Conservation (phyloP, 768 basidiomycete genomes). For the Collybiopsis luxurians region DNA sequence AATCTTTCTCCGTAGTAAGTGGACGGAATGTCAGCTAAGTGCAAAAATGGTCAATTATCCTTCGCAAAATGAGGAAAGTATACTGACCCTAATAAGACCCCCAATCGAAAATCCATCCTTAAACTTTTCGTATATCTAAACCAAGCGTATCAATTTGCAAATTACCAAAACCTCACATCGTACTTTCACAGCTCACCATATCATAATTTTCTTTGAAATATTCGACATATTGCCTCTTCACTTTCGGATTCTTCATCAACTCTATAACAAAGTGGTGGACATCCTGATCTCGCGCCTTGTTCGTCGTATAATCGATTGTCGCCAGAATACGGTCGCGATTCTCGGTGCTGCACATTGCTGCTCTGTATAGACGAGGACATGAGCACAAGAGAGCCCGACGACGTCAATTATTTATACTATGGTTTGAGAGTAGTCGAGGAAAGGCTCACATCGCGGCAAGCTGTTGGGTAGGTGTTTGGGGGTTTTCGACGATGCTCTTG, state of each 20-base stretch:
- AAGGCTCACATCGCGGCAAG: constrained; percentile 63
- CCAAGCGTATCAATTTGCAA: constrained; percentile 1
- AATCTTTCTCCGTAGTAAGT: constrained; percentile 69
- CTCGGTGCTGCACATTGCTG: constrained; percentile 60
- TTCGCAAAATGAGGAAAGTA: constrained; percentile 21
- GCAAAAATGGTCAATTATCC: constrained; percentile 29
- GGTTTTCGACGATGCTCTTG: constrained; percentile 63
- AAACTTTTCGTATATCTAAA: constrained; percentile 64
- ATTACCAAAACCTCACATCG: background rate
- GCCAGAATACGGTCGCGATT: constrained; percentile 55
- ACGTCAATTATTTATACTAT: too few species aligned
- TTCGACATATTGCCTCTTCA: constrained; percentile 49
- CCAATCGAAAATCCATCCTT: constrained; percentile 65
- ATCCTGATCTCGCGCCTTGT: constrained; percentile 58
- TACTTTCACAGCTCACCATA: constrained; percentile 36
- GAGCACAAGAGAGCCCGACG: background rate
- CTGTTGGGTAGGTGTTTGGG: constrained; percentile 69
- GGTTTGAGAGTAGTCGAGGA: background rate
- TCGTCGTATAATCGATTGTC: constrained; percentile 60
- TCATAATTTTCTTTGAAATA: constrained; percentile 75
- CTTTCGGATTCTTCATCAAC: constrained; percentile 51
- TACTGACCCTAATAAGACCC: constrained; percentile 41
- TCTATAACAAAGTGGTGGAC: constrained; percentile 61
- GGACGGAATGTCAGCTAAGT: constrained; percentile 34
- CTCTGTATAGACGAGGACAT: constrained; percentile 32